Evolutionary conservation across 805 yeast genomes (phyloP).

Genomic region (Hanseniaspora meyeri): DNA sequence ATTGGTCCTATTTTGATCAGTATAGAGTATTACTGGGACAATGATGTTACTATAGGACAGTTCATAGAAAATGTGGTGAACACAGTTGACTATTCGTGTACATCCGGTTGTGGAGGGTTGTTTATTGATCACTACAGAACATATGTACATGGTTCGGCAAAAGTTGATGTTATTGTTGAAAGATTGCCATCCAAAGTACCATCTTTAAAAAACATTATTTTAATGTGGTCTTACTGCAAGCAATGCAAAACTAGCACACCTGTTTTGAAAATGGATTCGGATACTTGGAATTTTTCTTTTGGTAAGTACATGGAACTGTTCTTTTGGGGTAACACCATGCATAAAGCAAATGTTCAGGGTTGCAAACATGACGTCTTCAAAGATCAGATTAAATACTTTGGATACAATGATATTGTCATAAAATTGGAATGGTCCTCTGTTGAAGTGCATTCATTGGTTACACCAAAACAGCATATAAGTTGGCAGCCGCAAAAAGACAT

Average conservation of each 20-base stretch:
- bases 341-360: constrained; percentile 45
- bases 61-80: constrained; percentile 68
- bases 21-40: constrained; percentile 81
- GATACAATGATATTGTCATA: constrained; percentile 65
- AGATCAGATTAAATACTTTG: constrained; percentile 74
- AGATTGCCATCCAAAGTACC: constrained; percentile 43
- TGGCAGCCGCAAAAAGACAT: constrained; percentile 67
- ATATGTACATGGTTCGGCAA: constrained; percentile 79
- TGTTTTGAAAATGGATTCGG: constrained; percentile 67
- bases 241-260: constrained; percentile 67
- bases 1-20: constrained; percentile 77
- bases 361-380: constrained; percentile 75
- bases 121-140: constrained; percentile 66
- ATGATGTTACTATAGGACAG: constrained; percentile 80
- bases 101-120: constrained; percentile 68
- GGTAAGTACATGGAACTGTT: constrained; percentile 84
- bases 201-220: constrained; percentile 51
- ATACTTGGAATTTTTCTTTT: constrained; percentile 80
- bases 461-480: constrained; percentile 57
- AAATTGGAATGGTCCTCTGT: constrained; percentile 65
- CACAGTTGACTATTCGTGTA: constrained; percentile 55
- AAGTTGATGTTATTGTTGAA: constrained; percentile 66
- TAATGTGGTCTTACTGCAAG: constrained; percentile 88
- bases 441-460: constrained; percentile 64
- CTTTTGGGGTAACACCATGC: constrained; percentile 55